A percentile compares a stretch with the other conserved stretches of the same genome.
These are phyloP conservation scores for Russula ochroleuca DNA, from an alignment of 768 basidiomycete genomes.

Conservation along the genomic window DNA sequence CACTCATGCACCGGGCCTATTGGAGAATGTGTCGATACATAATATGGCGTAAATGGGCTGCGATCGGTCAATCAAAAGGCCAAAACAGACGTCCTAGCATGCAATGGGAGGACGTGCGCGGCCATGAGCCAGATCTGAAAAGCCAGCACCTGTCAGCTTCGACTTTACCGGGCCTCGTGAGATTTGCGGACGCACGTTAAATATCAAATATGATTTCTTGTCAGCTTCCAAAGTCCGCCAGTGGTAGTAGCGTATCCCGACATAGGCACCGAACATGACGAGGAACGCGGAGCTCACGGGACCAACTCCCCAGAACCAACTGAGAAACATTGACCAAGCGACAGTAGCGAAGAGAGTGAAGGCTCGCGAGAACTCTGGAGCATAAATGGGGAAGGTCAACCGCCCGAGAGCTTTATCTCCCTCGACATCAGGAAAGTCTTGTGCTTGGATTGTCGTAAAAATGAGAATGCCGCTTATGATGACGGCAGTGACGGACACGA, in stretches of 20 bases:
- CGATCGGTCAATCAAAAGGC: conserved; percentile 25
- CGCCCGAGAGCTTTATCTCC: conserved; percentile 29
- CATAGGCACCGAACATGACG: conserved; percentile 24
- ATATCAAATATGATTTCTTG: conserved; percentile 28
- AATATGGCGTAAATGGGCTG: conserved; percentile 20
- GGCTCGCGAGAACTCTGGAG: conserved; percentile 27
- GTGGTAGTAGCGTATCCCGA: conserved; percentile 28
- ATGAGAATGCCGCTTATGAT: conserved; percentile 28
- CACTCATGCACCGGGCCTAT: conserved; percentile 18
- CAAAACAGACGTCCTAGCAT: conserved; percentile 26
- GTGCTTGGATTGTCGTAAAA: conserved; percentile 30
- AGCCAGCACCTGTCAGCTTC: conserved; percentile 17
- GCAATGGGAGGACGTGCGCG: conserved; percentile 25
- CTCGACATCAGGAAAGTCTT: conserved; percentile 31
- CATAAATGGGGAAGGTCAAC: conserved; percentile 29
- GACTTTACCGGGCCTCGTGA: conserved; percentile 13
- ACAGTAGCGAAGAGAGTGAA: conserved; percentile 29
- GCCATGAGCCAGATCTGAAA: conserved; percentile 27
- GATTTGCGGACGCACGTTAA: conserved; percentile 29
- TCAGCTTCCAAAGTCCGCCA: conserved; percentile 27
- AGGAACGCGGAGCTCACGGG: conserved; percentile 23
- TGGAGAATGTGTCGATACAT: conserved; percentile 22
- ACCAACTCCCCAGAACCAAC: conserved; percentile 28
- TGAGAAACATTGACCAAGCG: conserved; percentile 29
- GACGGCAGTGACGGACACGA: conserved; percentile 28